Conservation (phyloP, 768 basidiomycete species). For the Leccinum obscurum region DNA sequence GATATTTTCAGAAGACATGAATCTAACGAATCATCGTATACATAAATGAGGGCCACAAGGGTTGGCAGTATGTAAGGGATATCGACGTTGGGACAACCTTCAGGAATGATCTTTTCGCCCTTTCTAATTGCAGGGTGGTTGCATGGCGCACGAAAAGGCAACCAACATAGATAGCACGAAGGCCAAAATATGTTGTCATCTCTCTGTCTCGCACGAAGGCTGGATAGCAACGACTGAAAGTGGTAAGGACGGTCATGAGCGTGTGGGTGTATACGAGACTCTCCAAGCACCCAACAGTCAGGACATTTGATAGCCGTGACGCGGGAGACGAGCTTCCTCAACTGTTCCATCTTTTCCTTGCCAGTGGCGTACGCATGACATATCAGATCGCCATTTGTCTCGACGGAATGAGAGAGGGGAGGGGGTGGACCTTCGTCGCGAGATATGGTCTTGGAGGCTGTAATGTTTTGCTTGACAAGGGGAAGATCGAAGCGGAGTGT, state of each 20-base stretch:
- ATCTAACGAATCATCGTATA: not conserved
- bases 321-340: not conserved
- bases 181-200: not conserved
- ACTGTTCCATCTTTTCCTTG: not conserved
- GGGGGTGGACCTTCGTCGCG: no score
- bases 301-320: not conserved
- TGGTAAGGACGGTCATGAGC: not conserved
- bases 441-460: no score
- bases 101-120: not conserved
- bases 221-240: not conserved
- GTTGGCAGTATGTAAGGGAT: not conserved
- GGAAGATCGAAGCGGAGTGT: not conserved
- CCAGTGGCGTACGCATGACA: not conserved
- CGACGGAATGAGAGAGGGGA: not conserved
- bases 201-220: not conserved
- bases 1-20: not conserved
- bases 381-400: not conserved
- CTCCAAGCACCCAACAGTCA: constrained; percentile 5
- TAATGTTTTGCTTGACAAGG: not conserved
- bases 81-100: not conserved
- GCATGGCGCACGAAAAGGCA: not conserved
- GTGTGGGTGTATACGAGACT: not conserved
- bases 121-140: not conserved
- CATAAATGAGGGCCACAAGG: not conserved
- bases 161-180: not conserved